Evolutionary conservation across 2,329 filamentous ascomycete genomes (phyloP), one percentile per base, ranked within the genome.

Genomic region (Phaeomoniella chlamydospora): DNA sequence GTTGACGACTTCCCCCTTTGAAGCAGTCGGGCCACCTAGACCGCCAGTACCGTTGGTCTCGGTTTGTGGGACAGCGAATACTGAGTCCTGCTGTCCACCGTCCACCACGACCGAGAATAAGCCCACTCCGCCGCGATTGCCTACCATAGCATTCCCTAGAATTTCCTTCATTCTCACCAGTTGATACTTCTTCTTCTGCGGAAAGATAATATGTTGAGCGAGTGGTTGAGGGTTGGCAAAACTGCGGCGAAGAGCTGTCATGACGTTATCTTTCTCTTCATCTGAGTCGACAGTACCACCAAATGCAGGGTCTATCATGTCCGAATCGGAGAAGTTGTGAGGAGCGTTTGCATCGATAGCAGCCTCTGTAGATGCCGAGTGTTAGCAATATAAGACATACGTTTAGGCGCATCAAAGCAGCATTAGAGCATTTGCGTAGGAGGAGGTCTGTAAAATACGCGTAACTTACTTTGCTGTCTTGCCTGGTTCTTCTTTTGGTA

Each of bases 401-500:
- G n/a, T n/a, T n/a, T n/a, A n/a, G n/a, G n/a, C n/a, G n/a, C n/a
- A n/a, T n/a, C n/a, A n/a, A n/a, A n/a, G n/a, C n/a, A n/a, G n/a
- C n/a, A n/a, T n/a, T n/a, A n/a, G n/a, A n/a, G n/a, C n/a, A n/a
- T n/a, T n/a, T n/a, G n/a, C n/a, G n/a, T n/a, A n/a, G n/a, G n/a
- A n/a, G n/a, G n/a, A n/a, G n/a, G n/a, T n/a, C n/a, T n/a, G n/a
- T n/a, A n/a, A n/a, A n/a, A n/a, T n/a, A n/a, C n/a, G n/a, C n/a
- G 30, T 17, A 31, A 70, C 79, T 61, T 68, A 87, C 84, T 93
- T 58, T 96, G 90, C 62, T 94, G 84, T 52, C 94, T 93, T 15
- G 90, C 90, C 57, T 96, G 90, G 50, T 98, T 98, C 68, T 94
- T 96, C 70, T 96, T 94, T 57, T 90, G 83, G 51, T 90, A 90